phyloP scores from a whole-genome alignment of 148 eudicot genomes.

The Spergularia marina region DNA sequence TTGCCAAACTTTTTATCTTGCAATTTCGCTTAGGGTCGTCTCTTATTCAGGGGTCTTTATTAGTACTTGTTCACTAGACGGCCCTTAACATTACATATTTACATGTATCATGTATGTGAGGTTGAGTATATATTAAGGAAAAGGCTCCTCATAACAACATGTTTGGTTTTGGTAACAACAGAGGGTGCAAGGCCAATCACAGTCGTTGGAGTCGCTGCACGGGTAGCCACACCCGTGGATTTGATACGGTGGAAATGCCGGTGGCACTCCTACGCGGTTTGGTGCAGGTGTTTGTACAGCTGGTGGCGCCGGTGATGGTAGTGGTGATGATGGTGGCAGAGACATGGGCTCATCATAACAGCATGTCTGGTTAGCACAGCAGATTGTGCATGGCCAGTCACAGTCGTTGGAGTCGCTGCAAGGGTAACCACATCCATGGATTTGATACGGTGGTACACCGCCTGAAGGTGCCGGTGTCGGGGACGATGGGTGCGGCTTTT shows the following conservation, averaged over 20 bases:
- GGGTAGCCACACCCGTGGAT: slow-evolving; percentile 25
- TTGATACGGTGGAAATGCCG: slow-evolving; percentile 24
- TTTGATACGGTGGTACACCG: slow-evolving; percentile 21
- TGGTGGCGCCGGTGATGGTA: background rate
- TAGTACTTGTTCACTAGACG: too few relatives aligned
- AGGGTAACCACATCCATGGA: slow-evolving; percentile 25
- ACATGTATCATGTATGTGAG: background rate
- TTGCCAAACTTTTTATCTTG: background rate
- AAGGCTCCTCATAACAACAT: slow-evolving; percentile 18
- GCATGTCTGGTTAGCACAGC: slow-evolving; percentile 20
- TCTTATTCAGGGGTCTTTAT: too few relatives aligned
- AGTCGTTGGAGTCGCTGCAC: slow-evolving; percentile 25
- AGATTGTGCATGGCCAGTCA: slow-evolving; percentile 21
- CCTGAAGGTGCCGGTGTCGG: background rate
- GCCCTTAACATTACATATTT: too few relatives aligned
- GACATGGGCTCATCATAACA: slow-evolving; percentile 15
- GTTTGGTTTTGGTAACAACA: slow-evolving; percentile 16
- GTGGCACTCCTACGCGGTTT: background rate
- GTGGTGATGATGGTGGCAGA: slow-evolving; percentile 11
- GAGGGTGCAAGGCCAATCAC: slow-evolving; percentile 19
- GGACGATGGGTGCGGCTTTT: background rate
- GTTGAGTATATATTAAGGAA: background rate
- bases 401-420: slow-evolving; percentile 28
- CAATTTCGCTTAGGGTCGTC: background rate
- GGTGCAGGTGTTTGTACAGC: background rate